Base-by-base conservation (phyloP, 2,329 filamentous ascomycete genomes). In the Penicillium sclerotigenum region DNA sequence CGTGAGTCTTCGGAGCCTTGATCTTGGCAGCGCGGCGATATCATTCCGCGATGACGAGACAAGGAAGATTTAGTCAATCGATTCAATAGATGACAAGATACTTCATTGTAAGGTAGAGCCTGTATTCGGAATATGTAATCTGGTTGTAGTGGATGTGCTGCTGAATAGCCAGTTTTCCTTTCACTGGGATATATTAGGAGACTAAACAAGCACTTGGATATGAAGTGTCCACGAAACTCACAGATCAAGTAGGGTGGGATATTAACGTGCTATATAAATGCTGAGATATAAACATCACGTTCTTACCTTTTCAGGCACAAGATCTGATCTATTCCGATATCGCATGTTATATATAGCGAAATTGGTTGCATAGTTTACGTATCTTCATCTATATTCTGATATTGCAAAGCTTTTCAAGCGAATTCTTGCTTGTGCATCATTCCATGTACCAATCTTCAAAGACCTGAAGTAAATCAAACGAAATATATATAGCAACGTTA, bases 61-160 rank as follows among this genome's bases (percentile, higher is more conserved):
- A 56, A 49, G 48, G 38, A 54, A 24, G 28, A 46, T 42, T 28
- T 50, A 59, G 59, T 53, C 52, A 60, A 59, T 62, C 41, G 50
- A 62, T 59, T 50, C 42, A 60, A 60, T 62, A 59, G 60, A 62
- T 53, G 56, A 53, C 41, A 49, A 22, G 18, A 58, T 16, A 5
- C 14, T 46, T 33, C 11, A 22, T n/a, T 52, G 31, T 31, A 31
- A 14, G 9, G 31, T 43, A 50, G 11, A 13, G 9, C 18, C 11
- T 10, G 33, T 2, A 13, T 14, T 20, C 2, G 10, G 14, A 31
- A 22, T 24, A 9, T 26, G 34, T 29, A 38, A 2, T 42, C 18
- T 20, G 16, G 20, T 29, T 38, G 6, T 37, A 13, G 22, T 47
- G 18, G 22, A 31, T 26, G 16, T 31, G 11, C 11, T 36, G 16